Percentiles rank a stretch among this genome's conserved stretches.
Conservation (phyloP, 2,329 filamentous ascomycete species). For the Capronia coronata region DNA sequence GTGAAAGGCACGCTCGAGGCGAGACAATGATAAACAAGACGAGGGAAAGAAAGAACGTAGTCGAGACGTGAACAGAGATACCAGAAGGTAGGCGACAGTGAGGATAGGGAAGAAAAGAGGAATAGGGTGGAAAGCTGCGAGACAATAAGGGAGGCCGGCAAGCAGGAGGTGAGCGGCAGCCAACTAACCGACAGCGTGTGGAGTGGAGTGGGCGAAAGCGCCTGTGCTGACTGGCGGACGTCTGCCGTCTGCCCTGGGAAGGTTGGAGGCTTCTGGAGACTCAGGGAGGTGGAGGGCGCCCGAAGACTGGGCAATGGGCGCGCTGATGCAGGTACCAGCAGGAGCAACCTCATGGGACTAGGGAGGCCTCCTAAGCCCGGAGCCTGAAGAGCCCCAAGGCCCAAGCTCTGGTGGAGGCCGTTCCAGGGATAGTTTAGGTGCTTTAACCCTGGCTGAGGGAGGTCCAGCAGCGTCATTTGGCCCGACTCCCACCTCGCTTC, state of each 20-base stretch:
- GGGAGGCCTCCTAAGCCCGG: too few species aligned
- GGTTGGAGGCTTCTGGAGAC: not conserved
- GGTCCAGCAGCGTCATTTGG: not conserved
- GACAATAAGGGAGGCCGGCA: constrained; percentile 28
- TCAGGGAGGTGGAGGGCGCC: not conserved
- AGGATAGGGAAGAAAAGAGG: constrained; percentile 31
- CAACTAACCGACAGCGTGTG: not conserved
- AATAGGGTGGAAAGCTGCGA: constrained; percentile 27
- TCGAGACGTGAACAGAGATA: constrained; percentile 25
- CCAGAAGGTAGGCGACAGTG: constrained; percentile 29
- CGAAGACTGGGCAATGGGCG: not conserved
- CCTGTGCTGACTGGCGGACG: constrained; percentile 3
- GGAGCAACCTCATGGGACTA: not conserved
- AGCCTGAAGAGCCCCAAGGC: not conserved
- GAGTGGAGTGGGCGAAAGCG: not conserved
- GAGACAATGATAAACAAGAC: constrained; percentile 26
- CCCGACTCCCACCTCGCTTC: not conserved
- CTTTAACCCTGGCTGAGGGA: not conserved
- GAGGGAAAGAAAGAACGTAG: constrained; percentile 30
- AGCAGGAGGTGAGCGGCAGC: not conserved
- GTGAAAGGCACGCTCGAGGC: constrained; percentile 44
- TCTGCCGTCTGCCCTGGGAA: too few species aligned
- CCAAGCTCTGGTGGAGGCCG: not conserved
- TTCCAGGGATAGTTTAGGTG: not conserved
- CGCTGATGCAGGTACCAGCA: constrained; percentile 8